phyloP scores from a whole-genome alignment of 495 filamentous ascomycete genomes.

The Penicillium steckii region DNA sequence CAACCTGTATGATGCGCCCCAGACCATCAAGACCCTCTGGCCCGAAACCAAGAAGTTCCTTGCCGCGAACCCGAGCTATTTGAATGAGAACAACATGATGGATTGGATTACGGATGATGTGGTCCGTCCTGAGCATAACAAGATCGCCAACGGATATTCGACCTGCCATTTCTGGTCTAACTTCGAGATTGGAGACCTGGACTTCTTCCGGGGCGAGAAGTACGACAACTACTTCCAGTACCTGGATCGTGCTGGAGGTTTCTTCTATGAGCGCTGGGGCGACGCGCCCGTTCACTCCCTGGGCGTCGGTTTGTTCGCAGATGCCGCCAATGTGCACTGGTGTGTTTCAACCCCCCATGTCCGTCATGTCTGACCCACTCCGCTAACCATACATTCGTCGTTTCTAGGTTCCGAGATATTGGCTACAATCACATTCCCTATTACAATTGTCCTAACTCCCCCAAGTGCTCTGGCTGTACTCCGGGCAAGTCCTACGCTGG shows the following conservation, averaged over 20 bases:
- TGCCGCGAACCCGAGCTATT: slow-evolving; percentile 75
- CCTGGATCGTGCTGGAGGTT: slow-evolving; percentile 89
- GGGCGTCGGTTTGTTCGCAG: slow-evolving; percentile 90
- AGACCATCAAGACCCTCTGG: slow-evolving; percentile 88
- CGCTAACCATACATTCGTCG: slow-evolving; percentile 11
- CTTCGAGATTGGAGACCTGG: slow-evolving; percentile 96
- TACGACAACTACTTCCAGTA: slow-evolving; percentile 98
- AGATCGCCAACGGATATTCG: slow-evolving; percentile 83
- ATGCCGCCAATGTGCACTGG: slow-evolving; percentile 92
- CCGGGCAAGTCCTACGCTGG: slow-evolving; percentile 87
- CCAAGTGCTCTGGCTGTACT: slow-evolving; percentile 87
- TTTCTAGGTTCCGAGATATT: slow-evolving; percentile 92
- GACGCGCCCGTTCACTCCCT: slow-evolving; percentile 98
- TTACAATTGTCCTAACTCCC: slow-evolving; percentile 96
- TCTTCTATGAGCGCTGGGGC: slow-evolving; percentile 99
- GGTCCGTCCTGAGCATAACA: slow-evolving; percentile 75
- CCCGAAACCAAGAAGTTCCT: slow-evolving; percentile 90
- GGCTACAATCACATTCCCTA: slow-evolving; percentile 98
- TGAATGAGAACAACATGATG: slow-evolving; percentile 81
- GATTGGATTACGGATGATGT: slow-evolving; percentile 79
- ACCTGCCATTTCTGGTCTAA: slow-evolving; percentile 99
- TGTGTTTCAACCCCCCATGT: slow-evolving; percentile 44
- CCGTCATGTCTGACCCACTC: not conserved
- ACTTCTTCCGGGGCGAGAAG: slow-evolving; percentile 86
- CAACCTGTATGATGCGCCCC: slow-evolving; percentile 89